Percentiles rank a stretch among this genome's conserved stretches.
These are phyloP conservation scores for Leccinum imitatum DNA, from an alignment of 768 basidiomycete genomes.

Conservation along the genomic window DNA sequence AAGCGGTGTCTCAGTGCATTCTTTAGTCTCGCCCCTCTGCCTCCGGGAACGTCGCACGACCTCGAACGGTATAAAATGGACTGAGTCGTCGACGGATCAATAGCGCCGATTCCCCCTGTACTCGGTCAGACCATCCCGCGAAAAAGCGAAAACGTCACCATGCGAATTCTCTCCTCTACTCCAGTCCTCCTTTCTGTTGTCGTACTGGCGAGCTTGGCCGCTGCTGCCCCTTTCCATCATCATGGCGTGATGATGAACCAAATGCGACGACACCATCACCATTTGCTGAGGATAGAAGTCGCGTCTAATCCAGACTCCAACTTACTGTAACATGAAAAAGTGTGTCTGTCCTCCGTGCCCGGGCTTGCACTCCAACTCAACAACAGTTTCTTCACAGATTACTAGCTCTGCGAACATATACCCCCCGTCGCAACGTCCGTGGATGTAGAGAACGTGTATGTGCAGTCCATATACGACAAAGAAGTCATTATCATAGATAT, in stretches of 20 bases:
- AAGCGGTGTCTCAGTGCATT: neutral
- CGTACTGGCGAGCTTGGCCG: neutral
- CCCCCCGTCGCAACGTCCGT: neutral
- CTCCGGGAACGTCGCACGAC: neutral
- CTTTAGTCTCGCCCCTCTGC: neutral
- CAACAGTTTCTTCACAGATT: neutral
- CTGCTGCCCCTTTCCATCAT: slow-evolving; percentile 5
- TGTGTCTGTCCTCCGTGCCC: neutral
- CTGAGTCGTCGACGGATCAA: no score
- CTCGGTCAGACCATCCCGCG: neutral
- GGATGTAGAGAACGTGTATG: neutral
- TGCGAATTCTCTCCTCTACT: slow-evolving; percentile 5
- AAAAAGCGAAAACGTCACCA: neutral
- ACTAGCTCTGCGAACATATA: neutral
- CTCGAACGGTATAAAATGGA: slow-evolving; percentile 8
- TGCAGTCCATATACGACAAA: neutral
- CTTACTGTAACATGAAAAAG: neutral
- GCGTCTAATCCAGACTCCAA: neutral
- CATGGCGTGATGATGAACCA: slow-evolving; percentile 6
- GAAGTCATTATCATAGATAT: neutral
- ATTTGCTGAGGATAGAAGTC: neutral
- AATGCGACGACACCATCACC: slow-evolving; percentile 2
- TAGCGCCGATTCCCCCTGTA: neutral
- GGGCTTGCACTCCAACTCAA: neutral
- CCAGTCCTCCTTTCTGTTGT: slow-evolving; percentile 4